A percentile compares a stretch with the other conserved stretches of the same genome.
Conservation (phyloP, 176 grass and related monocot species). For the Musa schizocarpa region DNA sequence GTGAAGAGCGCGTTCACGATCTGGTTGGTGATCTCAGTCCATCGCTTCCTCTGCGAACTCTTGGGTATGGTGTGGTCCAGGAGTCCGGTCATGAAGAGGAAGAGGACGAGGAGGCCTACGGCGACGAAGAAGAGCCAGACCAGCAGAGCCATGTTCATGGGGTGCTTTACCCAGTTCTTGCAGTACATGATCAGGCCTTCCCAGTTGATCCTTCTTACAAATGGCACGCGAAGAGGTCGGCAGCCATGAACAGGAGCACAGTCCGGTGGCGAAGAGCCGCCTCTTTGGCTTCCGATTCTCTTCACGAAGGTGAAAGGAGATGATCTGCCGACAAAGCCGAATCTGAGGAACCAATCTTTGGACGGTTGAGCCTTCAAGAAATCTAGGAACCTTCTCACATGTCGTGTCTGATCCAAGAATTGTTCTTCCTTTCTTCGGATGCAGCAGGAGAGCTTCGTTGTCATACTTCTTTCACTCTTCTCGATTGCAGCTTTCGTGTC, state of each 20-base stretch:
- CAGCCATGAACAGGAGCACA: neutral
- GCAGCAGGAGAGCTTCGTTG: neutral
- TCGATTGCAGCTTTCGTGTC: neutral
- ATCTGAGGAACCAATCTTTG: constrained; percentile 27
- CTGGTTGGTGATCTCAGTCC: constrained; percentile 64
- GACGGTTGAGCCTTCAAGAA: constrained; percentile 32
- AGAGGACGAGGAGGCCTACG: constrained; percentile 30
- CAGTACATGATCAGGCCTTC: constrained; percentile 19
- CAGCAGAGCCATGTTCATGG: constrained; percentile 44
- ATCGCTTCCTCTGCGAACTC: constrained; percentile 26
- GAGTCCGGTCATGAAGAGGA: constrained; percentile 62
- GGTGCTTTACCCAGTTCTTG: constrained; percentile 33
- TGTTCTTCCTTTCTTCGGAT: neutral
- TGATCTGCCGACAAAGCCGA: neutral
- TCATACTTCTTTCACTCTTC: neutral
- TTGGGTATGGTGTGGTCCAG: constrained; percentile 48
- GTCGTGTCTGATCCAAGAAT: neutral
- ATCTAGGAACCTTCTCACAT: constrained; percentile 38
- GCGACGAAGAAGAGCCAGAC: constrained; percentile 47
- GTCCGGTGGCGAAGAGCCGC: neutral
- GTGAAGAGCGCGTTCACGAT: constrained; percentile 74
- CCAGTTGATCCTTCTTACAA: constrained; percentile 42
- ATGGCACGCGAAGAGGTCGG: constrained; percentile 14
- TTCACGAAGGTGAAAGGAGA: constrained; percentile 10
- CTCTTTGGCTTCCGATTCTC: constrained; percentile 9